Evolutionary conservation across 495 filamentous ascomycete species (phyloP), one percentile per base, ranked within the genome.

Genomic region (Aspergillus sclerotiicarbonarius): DNA sequence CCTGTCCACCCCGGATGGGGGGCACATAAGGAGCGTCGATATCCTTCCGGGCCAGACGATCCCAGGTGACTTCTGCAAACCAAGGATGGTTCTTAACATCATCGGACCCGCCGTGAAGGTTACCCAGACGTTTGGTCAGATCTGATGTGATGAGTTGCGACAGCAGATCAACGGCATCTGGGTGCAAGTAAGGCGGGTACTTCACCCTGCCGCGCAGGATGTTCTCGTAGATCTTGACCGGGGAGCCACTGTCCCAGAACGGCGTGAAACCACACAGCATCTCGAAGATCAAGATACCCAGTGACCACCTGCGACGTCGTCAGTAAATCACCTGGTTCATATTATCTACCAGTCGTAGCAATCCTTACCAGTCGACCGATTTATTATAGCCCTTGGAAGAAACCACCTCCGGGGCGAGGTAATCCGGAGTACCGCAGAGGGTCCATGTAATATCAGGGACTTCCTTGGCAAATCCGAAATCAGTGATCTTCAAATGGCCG

Each of bases 391-490:
- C 94, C 77, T 98, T 98, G 61, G 90, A 94, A 19, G 91, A 88
- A 13, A 98, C 95, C 13, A 98, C 95, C 71, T 98, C 94, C 0
- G 94, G 94, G 1, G 94, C 94, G 35, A 98, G 83, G 69, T 98
- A 98, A 74, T 98, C 94, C n/a, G 94, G 94, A 19, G 94, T 98
- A 54, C 94, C 94, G 71, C 94, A 98, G 25, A 98, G 81, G 31
- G 94, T 98, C 95, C 95, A 98, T 16, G 94, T 98, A 72, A 97
- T 97, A 78, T 98, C 94, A 18, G 92, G 93, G 31, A 98, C 95
- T 60, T 94, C 90, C 78, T 98, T 98, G 20, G 95, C 95, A 67
- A 98, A 98, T 1, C 94, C 94, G 74, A 98, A 98, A 79, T 98
- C 94, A 21, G 95, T 98, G 62, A 98, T 98, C 75, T 98, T 98